Evolutionary conservation across 257 asterid genomes (phyloP), one percentile per base, ranked within the genome.

Genomic region (Solanum piurae): DNA sequence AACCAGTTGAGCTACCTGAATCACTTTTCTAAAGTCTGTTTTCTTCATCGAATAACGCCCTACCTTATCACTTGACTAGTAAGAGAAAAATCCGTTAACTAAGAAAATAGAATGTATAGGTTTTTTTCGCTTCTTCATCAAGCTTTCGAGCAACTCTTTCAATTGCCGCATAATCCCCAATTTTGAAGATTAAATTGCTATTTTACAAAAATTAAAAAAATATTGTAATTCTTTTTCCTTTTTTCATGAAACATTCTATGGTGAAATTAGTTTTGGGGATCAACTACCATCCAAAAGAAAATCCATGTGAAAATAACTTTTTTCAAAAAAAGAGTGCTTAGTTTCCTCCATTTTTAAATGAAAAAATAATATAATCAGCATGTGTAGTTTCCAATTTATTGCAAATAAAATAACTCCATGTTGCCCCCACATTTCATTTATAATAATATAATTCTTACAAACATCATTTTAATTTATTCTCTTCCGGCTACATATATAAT

Each of bases 81-180:
- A 52, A 52, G 8, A 16, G 9, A 52, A 49, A 14, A 49, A 13
- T 13, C 58, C 1, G 14, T 49, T 14, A 5, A 7, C 6, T 49
- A 0, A 49, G 8, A 49, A 49, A 49, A 14, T 49, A 49, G 0
- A 49, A 49, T 49, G 7, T 5, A 49, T 49, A 49, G 3, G 3
- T 14, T 49, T 49, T 49, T 49, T 49, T 14, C 58, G 7, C 21
- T 49, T 49, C 8, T 49, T 49, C 3, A 14, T 49, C 58, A 14
- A 49, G 7, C 58, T 49, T 49, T 49, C 21, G 21, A 14, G 21
- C 8, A 49, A 2, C 58, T 49, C 21, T 49, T 49, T 49, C 58
- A 49, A 49, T 21, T 49, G 0, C 0, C 0, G 21, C 21, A 16
- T 55, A 20, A 7, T 55, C 5, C 5, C 10, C 4, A 21, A 55